Evolutionary conservation across 169 alveolate species (phyloP).

Genomic region (Cryptosporidium sp.): DNA sequence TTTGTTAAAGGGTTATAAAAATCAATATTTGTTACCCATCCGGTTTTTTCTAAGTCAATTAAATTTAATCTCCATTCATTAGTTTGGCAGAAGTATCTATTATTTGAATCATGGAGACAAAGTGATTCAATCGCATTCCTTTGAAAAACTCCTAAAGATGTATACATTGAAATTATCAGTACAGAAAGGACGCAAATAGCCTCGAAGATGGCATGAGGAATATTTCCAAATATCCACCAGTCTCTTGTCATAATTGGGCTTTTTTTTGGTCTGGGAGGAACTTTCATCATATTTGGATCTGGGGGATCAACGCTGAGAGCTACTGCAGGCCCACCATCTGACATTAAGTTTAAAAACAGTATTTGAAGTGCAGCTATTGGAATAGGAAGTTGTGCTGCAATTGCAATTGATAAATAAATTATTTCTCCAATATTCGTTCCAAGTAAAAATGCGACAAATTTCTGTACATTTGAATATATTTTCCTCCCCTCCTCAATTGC

Average conservation of each 20-base stretch:
- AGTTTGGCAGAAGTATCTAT: constrained; percentile 86
- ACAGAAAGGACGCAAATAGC: constrained; percentile 87
- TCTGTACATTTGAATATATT: constrained; percentile 93
- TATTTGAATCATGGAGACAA: constrained; percentile 70
- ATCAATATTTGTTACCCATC: constrained; percentile 90
- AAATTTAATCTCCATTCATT: constrained; percentile 84
- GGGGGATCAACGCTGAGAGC: constrained; percentile 93
- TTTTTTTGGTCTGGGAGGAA: constrained; percentile 89
- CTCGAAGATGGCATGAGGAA: constrained; percentile 91
- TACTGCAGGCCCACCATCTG: constrained; percentile 94
- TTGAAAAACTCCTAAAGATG: constrained; percentile 86
- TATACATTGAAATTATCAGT: constrained; percentile 87
- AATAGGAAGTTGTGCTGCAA: constrained; percentile 87
- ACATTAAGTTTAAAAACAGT: constrained; percentile 89
- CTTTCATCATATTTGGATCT: constrained; percentile 88
- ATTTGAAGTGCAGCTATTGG: constrained; percentile 92
- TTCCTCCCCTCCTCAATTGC: constrained; percentile 92
- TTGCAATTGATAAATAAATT: constrained; percentile 86
- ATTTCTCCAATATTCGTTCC: constrained; percentile 94
- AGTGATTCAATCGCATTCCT: constrained; percentile 54
- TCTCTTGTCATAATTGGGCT: constrained; percentile 91
- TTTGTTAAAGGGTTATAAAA: constrained; percentile 84
- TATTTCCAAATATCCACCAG: constrained; percentile 92
- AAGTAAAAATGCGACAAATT: constrained; percentile 92
- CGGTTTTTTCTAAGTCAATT: constrained; percentile 81